Conservation (phyloP, 257 asterid species). For the Salvia hispanica region DNA sequence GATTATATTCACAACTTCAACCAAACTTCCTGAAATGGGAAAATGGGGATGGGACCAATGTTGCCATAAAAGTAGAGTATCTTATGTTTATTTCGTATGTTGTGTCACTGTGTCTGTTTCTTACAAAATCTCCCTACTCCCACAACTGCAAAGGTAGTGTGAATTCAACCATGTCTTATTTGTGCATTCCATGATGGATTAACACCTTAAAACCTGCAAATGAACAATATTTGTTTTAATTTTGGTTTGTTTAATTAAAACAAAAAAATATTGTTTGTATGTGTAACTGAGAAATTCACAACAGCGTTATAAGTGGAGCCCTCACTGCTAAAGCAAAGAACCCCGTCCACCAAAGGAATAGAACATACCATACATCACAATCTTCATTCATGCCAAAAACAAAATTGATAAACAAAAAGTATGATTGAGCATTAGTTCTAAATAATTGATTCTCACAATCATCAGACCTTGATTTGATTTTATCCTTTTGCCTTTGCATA, state of each 20-base stretch:
- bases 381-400: conserved; percentile 14
- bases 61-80: conserved; percentile 22
- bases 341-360: conserved; percentile 51
- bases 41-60: conserved; percentile 28
- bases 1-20: neutral
- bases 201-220: conserved; percentile 42
- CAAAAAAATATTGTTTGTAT: conserved; percentile 17
- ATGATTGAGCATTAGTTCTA: conserved; percentile 46
- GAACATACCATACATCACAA: conserved; percentile 10
- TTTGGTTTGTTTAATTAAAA: neutral
- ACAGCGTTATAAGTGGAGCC: conserved; percentile 42
- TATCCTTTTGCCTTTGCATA: too few relatives aligned
- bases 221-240: neutral
- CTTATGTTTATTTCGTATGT: conserved; percentile 17
- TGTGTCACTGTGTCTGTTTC: conserved; percentile 24
- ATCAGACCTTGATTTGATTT: conserved; percentile 39
- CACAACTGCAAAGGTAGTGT: neutral
- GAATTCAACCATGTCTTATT: neutral
- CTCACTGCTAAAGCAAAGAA: conserved; percentile 26
- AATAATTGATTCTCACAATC: conserved; percentile 42
- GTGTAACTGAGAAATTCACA: conserved; percentile 30
- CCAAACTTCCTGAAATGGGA: neutral
- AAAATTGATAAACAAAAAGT: neutral
- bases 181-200: conserved; percentile 38
- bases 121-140: conserved; percentile 18